Base-by-base conservation (phyloP, 139 green algal genomes). In the Coelastrella sp. region DNA sequence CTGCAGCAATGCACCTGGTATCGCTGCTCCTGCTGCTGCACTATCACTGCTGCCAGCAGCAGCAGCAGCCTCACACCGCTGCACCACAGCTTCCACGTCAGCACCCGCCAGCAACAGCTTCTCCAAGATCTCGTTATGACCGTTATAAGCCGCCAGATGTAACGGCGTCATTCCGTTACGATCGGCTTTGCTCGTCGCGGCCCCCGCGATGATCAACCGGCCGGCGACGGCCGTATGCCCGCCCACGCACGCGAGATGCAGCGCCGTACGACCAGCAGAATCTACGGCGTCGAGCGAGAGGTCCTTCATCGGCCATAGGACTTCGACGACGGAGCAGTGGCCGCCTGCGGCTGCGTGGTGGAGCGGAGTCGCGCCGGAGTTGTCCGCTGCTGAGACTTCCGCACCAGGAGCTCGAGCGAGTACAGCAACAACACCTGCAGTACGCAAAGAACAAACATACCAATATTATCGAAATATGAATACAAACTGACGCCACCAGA, bases 101-200 rank as follows among this genome's bases (percentile, higher is more conserved):
- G 83, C 83, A 5, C 83, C 83, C 3, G 83, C 83, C 17, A 88
- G 83, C 83, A 88, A n/a, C 54, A 88, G 83, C 83, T 88, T 88
- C 19, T 88, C 83, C 54, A 88, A 54, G 0, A 88, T 80, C 0
- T 22, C 16, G 8, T 58, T 71, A 57, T 88, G 83, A 68, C 83
- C 83, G 54, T 88, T 88, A 22, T 88, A 88, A 19, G 83, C 61
- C 7, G 83, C 83, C 19, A 80, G n/a, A 68, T 88, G 83, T n/a
- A 88, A 68, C 66, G 83, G 83, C 20, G 68, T 88, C 83, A 88
- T 80, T 32, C 83, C 68, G 68, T 80, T 88, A 3, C 17, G 4
- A 58, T 88, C 83, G 19, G 13, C 5, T 19, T 57, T 73, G 7
- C 54, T 60, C 7, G 68, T 88, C 16, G 83, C 83, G 20, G 83